phyloP scores from a whole-genome alignment of 2,329 filamentous ascomycete genomes.

The Calonectria crousiana region DNA sequence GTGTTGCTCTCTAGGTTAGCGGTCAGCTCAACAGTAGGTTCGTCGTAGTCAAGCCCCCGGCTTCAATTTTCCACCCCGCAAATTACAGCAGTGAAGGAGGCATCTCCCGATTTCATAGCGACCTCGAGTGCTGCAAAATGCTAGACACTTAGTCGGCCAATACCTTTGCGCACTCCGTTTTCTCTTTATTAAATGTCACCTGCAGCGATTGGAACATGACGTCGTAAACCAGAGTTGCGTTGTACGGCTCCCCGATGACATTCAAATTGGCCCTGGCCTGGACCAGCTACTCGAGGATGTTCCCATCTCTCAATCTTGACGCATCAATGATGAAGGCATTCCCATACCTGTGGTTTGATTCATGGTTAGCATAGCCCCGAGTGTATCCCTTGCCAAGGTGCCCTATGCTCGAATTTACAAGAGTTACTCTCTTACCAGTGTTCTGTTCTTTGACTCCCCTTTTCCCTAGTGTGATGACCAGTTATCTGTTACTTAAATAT shows the following conservation, averaged over 20 bases:
- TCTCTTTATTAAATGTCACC: not conserved
- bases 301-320: conserved; percentile 47
- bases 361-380: too few relatives aligned
- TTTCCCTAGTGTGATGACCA: too few relatives aligned
- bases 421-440: too few relatives aligned
- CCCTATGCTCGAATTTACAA: too few relatives aligned
- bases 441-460: too few relatives aligned
- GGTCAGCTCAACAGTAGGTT: not conserved
- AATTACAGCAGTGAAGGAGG: not conserved
- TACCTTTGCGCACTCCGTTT: conserved; percentile 46
- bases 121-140: not conserved
- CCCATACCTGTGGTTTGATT: too few relatives aligned
- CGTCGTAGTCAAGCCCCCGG: not conserved
- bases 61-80: not conserved
- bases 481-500: too few relatives aligned
- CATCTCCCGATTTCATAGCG: not conserved
- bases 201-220: conserved; percentile 47
- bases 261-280: conserved; percentile 51
- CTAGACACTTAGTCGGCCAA: conserved; percentile 45
- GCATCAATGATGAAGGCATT: conserved; percentile 55
- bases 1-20: not conserved
- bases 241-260: conserved; percentile 49
- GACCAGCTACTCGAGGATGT: conserved; percentile 52
- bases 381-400: too few relatives aligned
- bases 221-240: conserved; percentile 52